phyloP scores from a whole-genome alignment of 1,284 basidiomycete species.

The Cutaneotrichosporon curvatum region DNA sequence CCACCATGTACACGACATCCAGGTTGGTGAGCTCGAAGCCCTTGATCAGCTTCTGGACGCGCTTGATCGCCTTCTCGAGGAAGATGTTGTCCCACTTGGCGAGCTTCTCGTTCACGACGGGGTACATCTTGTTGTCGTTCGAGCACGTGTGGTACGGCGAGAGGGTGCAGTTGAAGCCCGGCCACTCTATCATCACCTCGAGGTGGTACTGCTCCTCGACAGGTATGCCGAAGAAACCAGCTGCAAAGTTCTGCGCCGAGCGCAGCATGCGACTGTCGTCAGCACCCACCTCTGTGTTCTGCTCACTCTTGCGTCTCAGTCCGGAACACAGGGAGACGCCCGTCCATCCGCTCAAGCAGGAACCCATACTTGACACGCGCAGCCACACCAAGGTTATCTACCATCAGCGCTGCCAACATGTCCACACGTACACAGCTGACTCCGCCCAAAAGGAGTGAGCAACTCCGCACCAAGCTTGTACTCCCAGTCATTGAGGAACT shows the following conservation, averaged over 20 bases:
- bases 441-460: constrained; percentile 50
- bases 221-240: constrained; percentile 47
- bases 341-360: constrained; percentile 41
- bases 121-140: constrained; percentile 23
- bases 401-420: neutral
- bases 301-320: constrained; percentile 47
- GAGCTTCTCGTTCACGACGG: constrained; percentile 22
- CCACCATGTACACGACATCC: constrained; percentile 46
- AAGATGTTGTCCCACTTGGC: constrained; percentile 62
- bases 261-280: constrained; percentile 46
- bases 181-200: constrained; percentile 47
- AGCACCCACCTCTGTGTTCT: neutral
- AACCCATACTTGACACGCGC: constrained; percentile 46
- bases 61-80: constrained; percentile 60
- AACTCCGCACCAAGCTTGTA: constrained; percentile 50
- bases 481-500: constrained; percentile 49
- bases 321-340: constrained; percentile 45
- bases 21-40: constrained; percentile 59
- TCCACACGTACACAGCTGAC: constrained; percentile 36
- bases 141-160: constrained; percentile 46
- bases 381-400: constrained; percentile 43
- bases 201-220: constrained; percentile 46
- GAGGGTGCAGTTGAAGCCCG: constrained; percentile 49
- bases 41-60: too few relatives aligned
- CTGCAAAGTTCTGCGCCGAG: constrained; percentile 48